Base-by-base conservation (phyloP, 768 basidiomycete species). In the Lactarius vividus region DNA sequence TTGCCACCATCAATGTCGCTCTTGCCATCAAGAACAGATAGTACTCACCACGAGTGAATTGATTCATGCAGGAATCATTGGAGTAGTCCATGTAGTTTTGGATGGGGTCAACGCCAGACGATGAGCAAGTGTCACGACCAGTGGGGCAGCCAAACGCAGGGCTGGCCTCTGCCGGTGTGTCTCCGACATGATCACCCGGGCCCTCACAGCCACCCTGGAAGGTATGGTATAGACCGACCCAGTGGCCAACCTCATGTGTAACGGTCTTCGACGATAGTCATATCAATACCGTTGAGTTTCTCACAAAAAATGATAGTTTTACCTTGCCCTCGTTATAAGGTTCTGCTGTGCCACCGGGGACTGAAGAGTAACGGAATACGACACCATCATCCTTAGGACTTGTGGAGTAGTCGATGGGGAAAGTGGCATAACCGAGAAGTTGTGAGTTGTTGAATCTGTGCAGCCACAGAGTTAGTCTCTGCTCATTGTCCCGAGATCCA, bases 201-300 rank as follows among this genome's bases (percentile, higher is more conserved):
- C 68, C 62, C 56, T 42, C 56, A 75, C 81, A 83, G 28, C 82
- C 81, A 40, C 82, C 82, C 71, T 85, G 81, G 82, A 85, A 85
- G 39, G 84, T 84, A 76, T 85, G 84, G 75, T 79, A 85, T 29
- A 85, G 78, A 31, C 85, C 84, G 65, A 84, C 75, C 84, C 85
- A 86, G 75, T 85, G 84, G n/a, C 84, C 83, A 57, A 79, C 80
- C 73, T 86, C 85, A 71, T 86, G 85, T 16, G 80, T 83, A 65
- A 82, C 69, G 53, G 82, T 86, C 73, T 81, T 67, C 6, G 26
- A 39, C 9, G 26, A 1, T 18, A 18, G 59, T 39, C 66, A 40
- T 29, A 28, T 55, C 28, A 29, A 23, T 52, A 16, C 15, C 6
- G 26, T 52, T 13, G 26, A 28, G 49, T 52, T 26, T 52, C 23